A percentile compares a stretch with the other conserved stretches of the same genome.
phyloP scores from a whole-genome alignment of 2,329 filamentous ascomycete species.

The Zasmidium citrigriseum region DNA sequence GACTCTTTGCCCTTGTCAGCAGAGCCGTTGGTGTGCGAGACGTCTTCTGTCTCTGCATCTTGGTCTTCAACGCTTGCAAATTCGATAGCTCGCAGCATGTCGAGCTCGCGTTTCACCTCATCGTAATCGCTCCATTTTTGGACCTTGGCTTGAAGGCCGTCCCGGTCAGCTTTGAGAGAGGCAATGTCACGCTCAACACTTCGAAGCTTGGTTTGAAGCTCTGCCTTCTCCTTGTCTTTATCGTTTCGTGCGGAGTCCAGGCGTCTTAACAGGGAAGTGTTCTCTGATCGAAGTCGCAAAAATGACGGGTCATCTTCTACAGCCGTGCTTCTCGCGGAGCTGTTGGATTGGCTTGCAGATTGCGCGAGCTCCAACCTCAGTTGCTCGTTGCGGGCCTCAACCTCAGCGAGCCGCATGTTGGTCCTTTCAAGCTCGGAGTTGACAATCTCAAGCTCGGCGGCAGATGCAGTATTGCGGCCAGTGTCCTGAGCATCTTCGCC shows the following conservation, averaged over 20 bases:
- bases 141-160: slow-evolving; percentile 76
- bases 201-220: slow-evolving; percentile 73
- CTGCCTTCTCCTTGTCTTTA: slow-evolving; percentile 75
- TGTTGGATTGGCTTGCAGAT: slow-evolving; percentile 70
- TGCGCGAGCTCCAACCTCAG: slow-evolving; percentile 88
- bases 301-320: slow-evolving; percentile 89
- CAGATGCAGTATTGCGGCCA: slow-evolving; percentile 68
- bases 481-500: slow-evolving; percentile 60
- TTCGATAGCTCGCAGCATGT: slow-evolving; percentile 93
- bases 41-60: slow-evolving; percentile 58
- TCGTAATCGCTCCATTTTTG: slow-evolving; percentile 93
- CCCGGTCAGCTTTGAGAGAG: slow-evolving; percentile 76
- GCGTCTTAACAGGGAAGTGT: slow-evolving; percentile 86
- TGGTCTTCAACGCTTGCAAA: slow-evolving; percentile 86
- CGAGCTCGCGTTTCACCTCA: slow-evolving; percentile 91
- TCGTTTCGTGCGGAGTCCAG: slow-evolving; percentile 82
- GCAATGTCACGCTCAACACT: slow-evolving; percentile 77
- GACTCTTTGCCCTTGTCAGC: slow-evolving; percentile 65
- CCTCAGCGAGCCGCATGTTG: slow-evolving; percentile 80
- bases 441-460: slow-evolving; percentile 91
- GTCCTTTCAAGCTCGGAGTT: slow-evolving; percentile 89
- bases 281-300: slow-evolving; percentile 86
- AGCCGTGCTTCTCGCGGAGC: slow-evolving; percentile 57
- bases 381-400: slow-evolving; percentile 93
- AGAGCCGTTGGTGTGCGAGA: slow-evolving; percentile 50